Evolutionary conservation across 1,139 yeast genomes (phyloP), one percentile per base, ranked within the genome.

Genomic region (Suhomyces coccinellae): DNA sequence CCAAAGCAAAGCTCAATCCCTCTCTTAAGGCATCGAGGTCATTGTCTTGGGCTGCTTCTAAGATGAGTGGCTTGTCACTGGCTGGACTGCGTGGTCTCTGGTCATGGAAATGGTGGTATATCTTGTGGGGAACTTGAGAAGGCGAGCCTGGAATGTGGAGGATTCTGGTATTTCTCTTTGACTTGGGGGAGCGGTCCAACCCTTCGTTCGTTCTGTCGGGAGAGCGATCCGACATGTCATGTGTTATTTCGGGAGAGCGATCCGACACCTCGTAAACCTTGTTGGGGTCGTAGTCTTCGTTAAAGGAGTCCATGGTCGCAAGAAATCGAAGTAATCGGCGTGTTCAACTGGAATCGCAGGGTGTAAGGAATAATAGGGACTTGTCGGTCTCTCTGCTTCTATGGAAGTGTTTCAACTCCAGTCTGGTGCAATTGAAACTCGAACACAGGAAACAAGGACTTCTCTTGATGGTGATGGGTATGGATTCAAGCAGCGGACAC

Each of bases 1-100:
- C 77, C 27, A 73, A 56, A 1, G 77, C 79, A 49, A 59, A 63
- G 32, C 59, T 59, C 16, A 73, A 52, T 4, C 76, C 76, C 49
- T 69, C 69, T 38, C 63, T 61, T 29, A 73, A 53, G 27, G 69
- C 71, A 39, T 66, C 65, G 24, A 69, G 59, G 46, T 70, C 71
- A 35, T 60, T 60, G 17, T 58, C 62, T 33, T 58, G 57, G 2
- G 68, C 57, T 7, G 70, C 71, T 22, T 61, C 61, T 31, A 55
- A 53, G 24, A 62, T 53, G 34, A 53, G 53, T n/a, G 63, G 53
- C 14, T 39, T 46, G 16, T 33, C 41, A 26, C 39, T 26, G 38
- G 37, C n/a, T 6, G 42, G 29, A 12, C 15, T 20, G 13, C 27
- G 9, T 12, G 42, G 42, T 13, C 39, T 28, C 12, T 31, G 27